Evolutionary conservation across 2,329 filamentous ascomycete species (phyloP), one percentile per base, ranked within the genome.

Genomic region (Knufia fluminis): DNA sequence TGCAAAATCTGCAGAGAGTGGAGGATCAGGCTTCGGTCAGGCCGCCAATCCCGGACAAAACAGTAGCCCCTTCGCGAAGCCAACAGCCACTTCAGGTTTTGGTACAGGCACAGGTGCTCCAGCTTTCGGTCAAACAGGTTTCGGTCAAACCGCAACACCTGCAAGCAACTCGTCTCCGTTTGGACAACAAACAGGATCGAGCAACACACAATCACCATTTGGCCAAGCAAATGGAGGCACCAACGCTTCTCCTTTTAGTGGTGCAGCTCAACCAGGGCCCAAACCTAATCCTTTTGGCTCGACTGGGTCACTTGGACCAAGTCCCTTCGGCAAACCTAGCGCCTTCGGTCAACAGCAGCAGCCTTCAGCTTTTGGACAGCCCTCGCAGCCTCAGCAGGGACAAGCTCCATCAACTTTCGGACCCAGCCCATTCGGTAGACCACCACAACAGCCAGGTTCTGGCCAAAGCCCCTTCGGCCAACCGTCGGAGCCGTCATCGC

Each of bases 371-470:
- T n/a, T n/a, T n/a, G n/a, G n/a, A n/a, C n/a, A n/a, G n/a, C 24
- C 59, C 16, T 52, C 52, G 46, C 50, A 54, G 41, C 24, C 59
- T 17, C 52, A 54, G 46, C 50, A 55, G n/a, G 7, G 3, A 45
- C 41, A 50, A 23, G 26, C 49, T 3, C 36, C 51, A 19, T 43
- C 57, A 12, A 60, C 61, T 42, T 33, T 60, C 60, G 41, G 46
- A 62, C 10, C 20, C 3, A 43, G 28, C 23, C 38, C 14, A 20
- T 40, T 40, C 19, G 38, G 38, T 17, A 12, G 12, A 22, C 19
- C n/a, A 22, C 6, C 9, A 23, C 24, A 24, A 14, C 36, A 72
- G 67, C 51, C 61, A 28, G 40, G 73, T 2, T 77, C 76, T 54
- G 66, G 60, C 17, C 48, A 41, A 38, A 52, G 26, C 32, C 49